phyloP scores from a whole-genome alignment of 768 basidiomycete genomes.

The Hemileccinum rubropunctum region DNA sequence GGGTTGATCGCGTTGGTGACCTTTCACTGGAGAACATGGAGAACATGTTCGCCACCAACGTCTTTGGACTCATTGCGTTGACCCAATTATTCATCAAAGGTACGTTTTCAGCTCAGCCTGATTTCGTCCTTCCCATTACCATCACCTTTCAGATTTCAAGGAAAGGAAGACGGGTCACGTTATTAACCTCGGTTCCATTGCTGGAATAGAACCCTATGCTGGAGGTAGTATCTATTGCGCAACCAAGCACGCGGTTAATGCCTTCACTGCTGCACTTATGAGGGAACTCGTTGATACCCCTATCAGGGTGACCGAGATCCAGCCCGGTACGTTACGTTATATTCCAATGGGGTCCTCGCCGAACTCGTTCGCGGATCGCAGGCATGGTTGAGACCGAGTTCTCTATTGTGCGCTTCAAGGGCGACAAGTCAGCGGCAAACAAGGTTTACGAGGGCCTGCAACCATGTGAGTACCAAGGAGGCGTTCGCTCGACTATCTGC shows the following conservation, averaged over 20 bases:
- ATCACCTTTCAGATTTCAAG: conserved; percentile 62
- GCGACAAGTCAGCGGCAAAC: conserved; percentile 77
- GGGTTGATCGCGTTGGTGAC: conserved; percentile 82
- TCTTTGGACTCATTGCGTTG: conserved; percentile 80
- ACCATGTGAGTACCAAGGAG: conserved; percentile 56
- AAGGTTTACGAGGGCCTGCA: conserved; percentile 89
- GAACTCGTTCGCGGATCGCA: conserved; percentile 21
- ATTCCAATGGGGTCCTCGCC: conserved; percentile 1
- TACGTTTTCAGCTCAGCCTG: conserved; percentile 8
- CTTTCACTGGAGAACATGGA: conserved; percentile 77
- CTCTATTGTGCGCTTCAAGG: conserved; percentile 85
- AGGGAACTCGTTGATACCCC: conserved; percentile 89
- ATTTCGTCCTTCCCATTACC: conserved; percentile 9
- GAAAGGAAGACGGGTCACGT: conserved; percentile 76
- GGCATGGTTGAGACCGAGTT: conserved; percentile 93
- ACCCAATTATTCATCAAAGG: conserved; percentile 74
- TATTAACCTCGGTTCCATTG: conserved; percentile 94
- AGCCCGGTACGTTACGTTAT: conserved; percentile 60
- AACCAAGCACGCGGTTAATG: conserved; percentile 82
- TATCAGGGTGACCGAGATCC: conserved; percentile 92
- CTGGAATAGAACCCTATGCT: conserved; percentile 82
- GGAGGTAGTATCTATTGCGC: conserved; percentile 94
- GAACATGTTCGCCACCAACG: conserved; percentile 78
- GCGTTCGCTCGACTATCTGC: background rate
- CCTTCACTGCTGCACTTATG: conserved; percentile 80